Base-by-base conservation (phyloP, 495 filamentous ascomycete genomes). In the Penicillium diatomitis region DNA sequence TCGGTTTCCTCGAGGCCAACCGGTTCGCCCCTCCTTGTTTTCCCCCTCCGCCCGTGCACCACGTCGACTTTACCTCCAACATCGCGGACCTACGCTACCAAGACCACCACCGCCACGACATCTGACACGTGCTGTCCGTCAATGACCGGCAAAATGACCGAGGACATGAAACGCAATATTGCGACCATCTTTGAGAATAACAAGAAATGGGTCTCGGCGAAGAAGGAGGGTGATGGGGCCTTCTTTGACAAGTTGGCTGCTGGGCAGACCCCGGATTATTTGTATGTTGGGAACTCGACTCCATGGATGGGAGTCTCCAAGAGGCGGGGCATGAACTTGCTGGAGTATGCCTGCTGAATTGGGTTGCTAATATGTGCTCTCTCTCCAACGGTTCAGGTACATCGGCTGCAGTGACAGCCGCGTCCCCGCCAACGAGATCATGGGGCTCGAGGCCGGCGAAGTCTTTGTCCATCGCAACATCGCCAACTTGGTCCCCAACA, bases 381-480 rank as follows among this genome's bases (percentile, higher is more conserved):
- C 20, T 20, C 20, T 20, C 20, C 20, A 20, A 20, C 20, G 20
- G 20, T 20, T 0, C 32, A 67, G 64, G 29, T 87, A 82, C 74
- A 76, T 95, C 48, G 88, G 88, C 50, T 95, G 88, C 72, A 82
- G 84, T 53, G 88, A 95, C 70, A 84, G 81, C 45, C 85, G 88
- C 45, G 79, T 84, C 53, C 88, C 88, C 8, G 88, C 90, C 60
- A 92, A 87, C 29, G 87, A 85, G 38, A 75, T 95, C 60, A 78
- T 88, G 41, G 81, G 83, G 54, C 77, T 88, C 35, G 76, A 88
- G 52, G 87, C 88, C 3, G 88, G 88, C 55, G 87, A 95, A 55
- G 82, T 92, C 49, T 95, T 95, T 62, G 83, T 87, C 37, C 88
- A 92, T 73, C 87, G 89, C 66, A 94, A 94, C 75, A 90, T 95